A percentile compares a stretch with the other conserved stretches of the same genome.
phyloP scores from a whole-genome alignment of 352 stramenopile species.

The Pythium dissimile region DNA sequence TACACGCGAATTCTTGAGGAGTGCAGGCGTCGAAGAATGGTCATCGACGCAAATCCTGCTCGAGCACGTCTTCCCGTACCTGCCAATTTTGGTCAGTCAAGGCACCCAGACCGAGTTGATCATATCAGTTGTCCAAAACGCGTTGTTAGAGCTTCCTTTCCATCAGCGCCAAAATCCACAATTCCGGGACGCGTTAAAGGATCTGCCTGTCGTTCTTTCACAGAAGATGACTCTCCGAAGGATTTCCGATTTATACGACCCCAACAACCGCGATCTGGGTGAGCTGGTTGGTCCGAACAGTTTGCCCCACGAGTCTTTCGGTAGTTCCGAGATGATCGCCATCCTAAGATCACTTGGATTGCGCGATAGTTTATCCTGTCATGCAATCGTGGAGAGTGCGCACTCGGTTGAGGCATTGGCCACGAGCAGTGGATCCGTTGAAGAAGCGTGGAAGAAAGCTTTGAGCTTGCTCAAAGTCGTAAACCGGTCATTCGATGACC shows the following conservation, averaged over 20 bases:
- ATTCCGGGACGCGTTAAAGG: slow-evolving; percentile 48
- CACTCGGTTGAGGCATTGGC: slow-evolving; percentile 52
- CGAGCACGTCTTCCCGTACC: slow-evolving; percentile 54
- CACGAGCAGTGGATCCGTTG: slow-evolving; percentile 2
- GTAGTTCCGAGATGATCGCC: slow-evolving; percentile 37
- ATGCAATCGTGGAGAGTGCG: slow-evolving; percentile 69
- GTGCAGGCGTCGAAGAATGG: slow-evolving; percentile 52
- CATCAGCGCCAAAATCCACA: slow-evolving; percentile 47
- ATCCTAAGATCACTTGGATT: slow-evolving; percentile 57
- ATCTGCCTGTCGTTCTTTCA: slow-evolving; percentile 47
- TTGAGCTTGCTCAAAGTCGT: slow-evolving; percentile 59
- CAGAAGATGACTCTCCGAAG: slow-evolving; percentile 44
- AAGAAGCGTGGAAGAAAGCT: slow-evolving; percentile 37
- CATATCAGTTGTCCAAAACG: slow-evolving; percentile 44
- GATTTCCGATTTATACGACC: slow-evolving; percentile 64
- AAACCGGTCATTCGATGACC: slow-evolving; percentile 75
- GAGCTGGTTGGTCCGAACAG: slow-evolving; percentile 65
- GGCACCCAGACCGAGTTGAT: slow-evolving; percentile 28
- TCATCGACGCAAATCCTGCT: slow-evolving; percentile 51
- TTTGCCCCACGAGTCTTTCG: slow-evolving; percentile 51
- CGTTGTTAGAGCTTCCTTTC: slow-evolving; percentile 42
- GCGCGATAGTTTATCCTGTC: slow-evolving; percentile 56
- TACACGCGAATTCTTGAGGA: slow-evolving; percentile 43
- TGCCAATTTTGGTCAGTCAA: slow-evolving; percentile 31
- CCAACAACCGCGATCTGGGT: slow-evolving; percentile 56